These are phyloP conservation scores for Aspergillus viridinutans DNA, from an alignment of 2,329 filamentous ascomycete genomes.

Conservation along the genomic window DNA sequence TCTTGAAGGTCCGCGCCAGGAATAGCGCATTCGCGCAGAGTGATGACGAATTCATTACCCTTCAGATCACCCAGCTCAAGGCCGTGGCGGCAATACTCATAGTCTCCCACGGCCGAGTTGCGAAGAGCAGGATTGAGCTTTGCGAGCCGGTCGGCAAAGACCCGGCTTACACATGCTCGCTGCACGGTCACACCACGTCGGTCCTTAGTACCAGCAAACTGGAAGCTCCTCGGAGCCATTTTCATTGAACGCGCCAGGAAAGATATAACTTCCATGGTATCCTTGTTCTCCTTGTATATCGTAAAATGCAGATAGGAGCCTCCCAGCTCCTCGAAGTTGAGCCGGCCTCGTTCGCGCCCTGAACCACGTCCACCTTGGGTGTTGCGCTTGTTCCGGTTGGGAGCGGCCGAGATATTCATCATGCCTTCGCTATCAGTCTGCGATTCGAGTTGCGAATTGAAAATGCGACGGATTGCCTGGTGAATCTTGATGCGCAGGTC, in stretches of 20 bases:
- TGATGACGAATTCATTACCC: constrained; percentile 92
- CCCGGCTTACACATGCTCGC: constrained; percentile 64
- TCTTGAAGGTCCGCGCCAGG: constrained; percentile 38
- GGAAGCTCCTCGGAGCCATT: constrained; percentile 63
- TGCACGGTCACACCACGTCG: constrained; percentile 82
- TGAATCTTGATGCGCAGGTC: constrained; percentile 61
- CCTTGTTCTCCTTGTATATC: constrained; percentile 93
- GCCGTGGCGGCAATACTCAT: constrained; percentile 66
- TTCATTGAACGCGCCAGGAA: constrained; percentile 71
- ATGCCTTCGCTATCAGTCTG: constrained; percentile 67
- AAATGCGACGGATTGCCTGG: constrained; percentile 68
- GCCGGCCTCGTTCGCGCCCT: constrained; percentile 37
- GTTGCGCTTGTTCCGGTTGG: constrained; percentile 31
- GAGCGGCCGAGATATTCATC: constrained; percentile 53
- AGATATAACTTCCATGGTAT: constrained; percentile 86
- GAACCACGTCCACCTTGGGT: constrained; percentile 28
- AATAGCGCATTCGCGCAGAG: constrained; percentile 77
- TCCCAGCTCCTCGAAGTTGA: constrained; percentile 62
- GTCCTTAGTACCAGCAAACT: constrained; percentile 89
- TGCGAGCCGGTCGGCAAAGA: constrained; percentile 60
- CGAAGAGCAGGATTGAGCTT: constrained; percentile 58
- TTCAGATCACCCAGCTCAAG: constrained; percentile 77
- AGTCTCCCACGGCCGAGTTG: constrained; percentile 69
- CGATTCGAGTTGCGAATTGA: constrained; percentile 73
- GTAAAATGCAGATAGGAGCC: constrained; percentile 86